phyloP scores from a whole-genome alignment of 257 asterid species.

The Forsythia viridissima region DNA sequence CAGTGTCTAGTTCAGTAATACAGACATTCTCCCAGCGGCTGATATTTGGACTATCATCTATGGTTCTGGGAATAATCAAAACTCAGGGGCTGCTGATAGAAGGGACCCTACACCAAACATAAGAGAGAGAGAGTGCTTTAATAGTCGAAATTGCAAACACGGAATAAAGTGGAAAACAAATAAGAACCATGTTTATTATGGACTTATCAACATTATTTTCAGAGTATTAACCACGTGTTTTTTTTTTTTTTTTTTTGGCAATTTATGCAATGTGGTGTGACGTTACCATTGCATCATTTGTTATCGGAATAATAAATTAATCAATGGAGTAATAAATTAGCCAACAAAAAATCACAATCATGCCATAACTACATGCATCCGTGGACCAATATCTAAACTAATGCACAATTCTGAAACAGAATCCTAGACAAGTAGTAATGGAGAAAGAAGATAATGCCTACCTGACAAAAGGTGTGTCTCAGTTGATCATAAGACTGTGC shows the following conservation, averaged over 20 bases:
- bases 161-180: background rate
- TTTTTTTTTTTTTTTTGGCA: background rate
- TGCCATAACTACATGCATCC: background rate
- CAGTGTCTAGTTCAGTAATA: conserved; percentile 7
- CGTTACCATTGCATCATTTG: background rate
- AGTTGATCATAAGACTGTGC: conserved; percentile 88
- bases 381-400: background rate
- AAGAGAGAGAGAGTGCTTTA: background rate
- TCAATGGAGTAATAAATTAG: background rate
- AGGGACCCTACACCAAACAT: conserved; percentile 59
- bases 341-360: background rate
- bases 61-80: conserved; percentile 76
- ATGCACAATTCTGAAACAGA: background rate
- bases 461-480: conserved; percentile 77
- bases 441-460: conserved; percentile 22
- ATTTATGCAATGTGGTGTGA: background rate
- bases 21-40: conserved; percentile 32
- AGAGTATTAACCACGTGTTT: background rate
- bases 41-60: conserved; percentile 28
- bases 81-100: conserved; percentile 91
- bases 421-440: background rate
- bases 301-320: background rate
- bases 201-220: background rate
- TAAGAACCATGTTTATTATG: background rate
- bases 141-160: background rate